These are phyloP conservation scores for Boeremia exigua DNA, from an alignment of 2,329 filamentous ascomycete genomes.

Conservation along the genomic window DNA sequence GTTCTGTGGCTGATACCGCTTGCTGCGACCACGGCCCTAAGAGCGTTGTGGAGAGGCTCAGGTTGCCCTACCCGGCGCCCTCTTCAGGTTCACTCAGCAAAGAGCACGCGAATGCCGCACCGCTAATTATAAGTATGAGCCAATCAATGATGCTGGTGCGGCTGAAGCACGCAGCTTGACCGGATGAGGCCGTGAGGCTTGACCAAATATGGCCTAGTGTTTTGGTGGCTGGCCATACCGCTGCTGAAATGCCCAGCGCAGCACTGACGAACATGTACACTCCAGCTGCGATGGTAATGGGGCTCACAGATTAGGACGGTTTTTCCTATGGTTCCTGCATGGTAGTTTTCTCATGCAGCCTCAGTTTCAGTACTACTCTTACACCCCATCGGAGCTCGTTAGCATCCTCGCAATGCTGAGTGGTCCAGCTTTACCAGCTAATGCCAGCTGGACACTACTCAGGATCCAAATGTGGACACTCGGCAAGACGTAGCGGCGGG, in stretches of 20 bases:
- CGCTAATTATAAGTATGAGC: slow-evolving; percentile 38
- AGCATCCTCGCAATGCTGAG: slow-evolving; percentile 42
- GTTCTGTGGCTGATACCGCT: slow-evolving; percentile 44
- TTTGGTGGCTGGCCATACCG: slow-evolving; percentile 32
- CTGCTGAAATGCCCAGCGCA: slow-evolving; percentile 43
- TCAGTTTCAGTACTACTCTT: slow-evolving; percentile 37
- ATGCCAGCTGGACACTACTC: slow-evolving; percentile 47
- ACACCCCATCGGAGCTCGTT: slow-evolving; percentile 37
- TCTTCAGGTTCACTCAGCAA: slow-evolving; percentile 37
- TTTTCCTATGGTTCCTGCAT: slow-evolving; percentile 39
- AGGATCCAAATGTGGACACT: slow-evolving; percentile 44
- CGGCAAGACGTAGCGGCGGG: slow-evolving; percentile 47
- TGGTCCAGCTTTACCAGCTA: slow-evolving; percentile 31
- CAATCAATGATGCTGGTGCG: slow-evolving; percentile 34
- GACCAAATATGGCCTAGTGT: slow-evolving; percentile 10
- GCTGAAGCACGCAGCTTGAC: slow-evolving; percentile 28
- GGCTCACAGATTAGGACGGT: slow-evolving; percentile 33
- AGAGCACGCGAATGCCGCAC: slow-evolving; percentile 40
- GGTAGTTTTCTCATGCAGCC: slow-evolving; percentile 22
- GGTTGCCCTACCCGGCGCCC: slow-evolving; percentile 32
- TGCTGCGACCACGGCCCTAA: slow-evolving; percentile 27
- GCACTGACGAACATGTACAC: slow-evolving; percentile 29
- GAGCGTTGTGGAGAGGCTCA: slow-evolving; percentile 34
- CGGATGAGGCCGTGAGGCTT: slow-evolving; percentile 34
- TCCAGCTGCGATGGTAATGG: slow-evolving; percentile 43